phyloP scores from a whole-genome alignment of 441 rosid species.

The Erodium chrysanthum region DNA sequence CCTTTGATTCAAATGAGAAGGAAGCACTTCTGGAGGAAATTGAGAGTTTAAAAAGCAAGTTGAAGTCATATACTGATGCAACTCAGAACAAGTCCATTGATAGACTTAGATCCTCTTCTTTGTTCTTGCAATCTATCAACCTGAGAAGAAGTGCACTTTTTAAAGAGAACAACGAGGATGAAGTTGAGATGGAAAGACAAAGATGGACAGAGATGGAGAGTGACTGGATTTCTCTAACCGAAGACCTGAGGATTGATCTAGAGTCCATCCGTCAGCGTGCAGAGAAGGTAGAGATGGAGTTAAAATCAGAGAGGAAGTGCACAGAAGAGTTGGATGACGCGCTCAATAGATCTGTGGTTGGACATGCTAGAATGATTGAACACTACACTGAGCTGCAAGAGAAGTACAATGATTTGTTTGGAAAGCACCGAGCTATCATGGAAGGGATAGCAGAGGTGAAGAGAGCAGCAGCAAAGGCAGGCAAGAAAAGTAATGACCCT shows the following conservation, averaged over 20 bases:
- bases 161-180: conserved; percentile 40
- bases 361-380: conserved; percentile 94
- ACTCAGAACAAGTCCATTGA: conserved; percentile 20
- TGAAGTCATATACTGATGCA: conserved; percentile 55
- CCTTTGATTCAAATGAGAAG: conserved; percentile 66
- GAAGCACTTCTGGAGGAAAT: conserved; percentile 88
- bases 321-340: conserved; percentile 79
- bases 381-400: conserved; percentile 93
- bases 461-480: conserved; percentile 86
- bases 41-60: conserved; percentile 74
- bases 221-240: conserved; percentile 82
- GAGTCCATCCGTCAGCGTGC: conserved; percentile 43
- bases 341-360: conserved; percentile 86
- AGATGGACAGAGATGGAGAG: conserved; percentile 80
- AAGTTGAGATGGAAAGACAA: conserved; percentile 52
- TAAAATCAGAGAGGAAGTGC: conserved; percentile 72
- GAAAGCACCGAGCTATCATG: conserved; percentile 74
- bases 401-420: conserved; percentile 78
- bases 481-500: conserved; percentile 82
- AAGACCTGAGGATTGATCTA: conserved; percentile 72
- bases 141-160: not conserved
- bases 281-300: conserved; percentile 56
- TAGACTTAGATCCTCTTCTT: not conserved
- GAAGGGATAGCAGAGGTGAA: conserved; percentile 90
- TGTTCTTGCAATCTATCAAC: not conserved